Conservation (phyloP, 306 rosid genomes). For the Cucurbita argyrosperma region DNA sequence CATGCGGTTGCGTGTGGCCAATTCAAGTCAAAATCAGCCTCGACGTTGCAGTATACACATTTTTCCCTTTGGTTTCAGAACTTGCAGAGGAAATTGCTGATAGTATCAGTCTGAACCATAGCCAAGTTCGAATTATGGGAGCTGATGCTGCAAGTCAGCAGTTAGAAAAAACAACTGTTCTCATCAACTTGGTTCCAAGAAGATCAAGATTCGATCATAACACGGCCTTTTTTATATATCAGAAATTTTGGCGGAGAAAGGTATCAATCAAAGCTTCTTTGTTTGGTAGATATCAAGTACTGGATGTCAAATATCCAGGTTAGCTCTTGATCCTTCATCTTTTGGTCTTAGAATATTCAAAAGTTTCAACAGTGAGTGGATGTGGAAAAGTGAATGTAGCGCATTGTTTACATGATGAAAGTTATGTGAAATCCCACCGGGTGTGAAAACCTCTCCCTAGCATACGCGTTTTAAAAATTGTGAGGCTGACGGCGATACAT, state of each 20-base stretch:
- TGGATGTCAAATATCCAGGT: slow-evolving; percentile 82
- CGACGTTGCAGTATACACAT: slow-evolving; percentile 48
- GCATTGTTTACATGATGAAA: neutral
- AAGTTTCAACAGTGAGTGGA: neutral
- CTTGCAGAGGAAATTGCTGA: slow-evolving; percentile 73
- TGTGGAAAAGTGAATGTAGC: neutral
- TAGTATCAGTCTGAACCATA: slow-evolving; percentile 44
- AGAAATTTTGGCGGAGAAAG: slow-evolving; percentile 60
- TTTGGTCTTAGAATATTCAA: neutral
- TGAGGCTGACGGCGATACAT: too few relatives aligned
- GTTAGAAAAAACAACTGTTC: slow-evolving; percentile 58
- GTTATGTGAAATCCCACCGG: too few relatives aligned
- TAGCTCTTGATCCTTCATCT: neutral
- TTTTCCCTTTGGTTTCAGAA: slow-evolving; percentile 58
- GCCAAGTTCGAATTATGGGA: slow-evolving; percentile 87
- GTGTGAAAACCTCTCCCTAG: too few relatives aligned
- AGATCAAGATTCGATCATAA: slow-evolving; percentile 47
- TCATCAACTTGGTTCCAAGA: slow-evolving; percentile 66
- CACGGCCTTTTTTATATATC: slow-evolving; percentile 42
- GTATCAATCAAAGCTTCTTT: slow-evolving; percentile 39
- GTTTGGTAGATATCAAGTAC: slow-evolving; percentile 68
- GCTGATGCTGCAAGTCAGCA: slow-evolving; percentile 73
- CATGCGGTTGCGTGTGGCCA: slow-evolving; percentile 84
- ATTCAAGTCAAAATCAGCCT: slow-evolving; percentile 65
- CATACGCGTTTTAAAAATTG: too few relatives aligned